Percentiles rank a stretch among this genome's conserved stretches.
These are phyloP conservation scores for Ormosia emarginata DNA, from an alignment of 306 rosid species.

Conservation along the genomic window DNA sequence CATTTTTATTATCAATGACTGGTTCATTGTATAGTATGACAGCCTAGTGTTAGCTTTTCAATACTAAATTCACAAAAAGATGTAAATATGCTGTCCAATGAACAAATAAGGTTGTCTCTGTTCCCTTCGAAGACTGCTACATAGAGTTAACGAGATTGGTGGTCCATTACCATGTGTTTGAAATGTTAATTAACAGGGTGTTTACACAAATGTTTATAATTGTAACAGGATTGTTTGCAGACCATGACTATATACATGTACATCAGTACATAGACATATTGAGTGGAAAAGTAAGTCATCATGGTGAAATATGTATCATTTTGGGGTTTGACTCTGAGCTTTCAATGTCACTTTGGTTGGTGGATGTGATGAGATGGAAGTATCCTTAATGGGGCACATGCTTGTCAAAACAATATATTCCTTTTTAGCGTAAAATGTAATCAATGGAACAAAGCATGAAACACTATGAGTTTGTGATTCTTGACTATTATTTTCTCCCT, in stretches of 20 bases:
- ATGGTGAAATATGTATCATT: neutral
- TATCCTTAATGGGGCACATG: slow-evolving; percentile 10
- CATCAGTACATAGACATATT: neutral
- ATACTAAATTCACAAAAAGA: too few species aligned
- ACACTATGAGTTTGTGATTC: neutral
- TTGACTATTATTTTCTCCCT: neutral
- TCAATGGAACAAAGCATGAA: neutral
- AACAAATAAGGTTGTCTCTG: too few species aligned
- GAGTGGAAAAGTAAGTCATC: neutral
- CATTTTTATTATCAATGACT: too few species aligned
- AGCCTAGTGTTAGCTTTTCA: too few species aligned
- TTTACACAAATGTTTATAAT: neutral
- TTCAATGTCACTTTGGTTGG: neutral
- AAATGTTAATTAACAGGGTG: too few species aligned
- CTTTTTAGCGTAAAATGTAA: neutral
- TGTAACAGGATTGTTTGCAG: neutral
- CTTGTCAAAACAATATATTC: neutral
- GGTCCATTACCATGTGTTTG: too few species aligned
- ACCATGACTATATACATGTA: neutral
- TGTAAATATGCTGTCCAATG: neutral
- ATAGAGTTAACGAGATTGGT: too few species aligned
- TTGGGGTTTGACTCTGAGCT: neutral
- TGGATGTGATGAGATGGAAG: neutral
- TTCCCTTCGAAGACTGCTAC: too few species aligned
- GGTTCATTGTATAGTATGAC: too few species aligned